A percentile compares a stretch with the other conserved stretches of the same genome.
phyloP scores from a whole-genome alignment of 169 alveolate species.

The Neospora caninum region DNA sequence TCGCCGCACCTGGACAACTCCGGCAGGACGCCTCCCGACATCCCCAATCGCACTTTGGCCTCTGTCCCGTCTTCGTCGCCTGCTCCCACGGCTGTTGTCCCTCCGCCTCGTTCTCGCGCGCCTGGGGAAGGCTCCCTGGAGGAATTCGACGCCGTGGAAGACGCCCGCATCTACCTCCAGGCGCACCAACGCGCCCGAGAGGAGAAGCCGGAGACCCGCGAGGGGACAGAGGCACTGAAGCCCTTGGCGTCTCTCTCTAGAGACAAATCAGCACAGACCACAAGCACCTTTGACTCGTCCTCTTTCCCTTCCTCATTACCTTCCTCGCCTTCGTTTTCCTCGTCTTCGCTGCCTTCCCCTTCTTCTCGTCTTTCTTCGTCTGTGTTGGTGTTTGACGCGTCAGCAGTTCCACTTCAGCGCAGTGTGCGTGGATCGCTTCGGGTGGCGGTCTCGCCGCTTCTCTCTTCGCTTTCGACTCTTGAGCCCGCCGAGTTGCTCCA shows the following conservation, averaged over 20 bases:
- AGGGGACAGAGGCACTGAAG: too few species aligned
- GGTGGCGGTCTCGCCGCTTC: neutral
- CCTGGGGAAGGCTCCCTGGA: neutral
- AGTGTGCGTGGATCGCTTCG: neutral
- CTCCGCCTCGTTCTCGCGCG: too few species aligned
- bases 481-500: neutral
- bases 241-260: neutral
- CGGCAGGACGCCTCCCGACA: too few species aligned
- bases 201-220: neutral
- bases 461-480: neutral
- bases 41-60: neutral
- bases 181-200: neutral
- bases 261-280: too few species aligned
- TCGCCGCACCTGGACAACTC: neutral
- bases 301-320: neutral
- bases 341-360: neutral
- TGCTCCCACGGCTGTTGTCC: too few species aligned
- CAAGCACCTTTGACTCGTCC: too few species aligned
- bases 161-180: neutral
- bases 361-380: neutral
- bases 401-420: neutral
- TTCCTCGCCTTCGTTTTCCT: neutral
- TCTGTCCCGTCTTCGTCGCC: neutral
- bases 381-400: neutral
- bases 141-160: neutral